phyloP scores from a whole-genome alignment of 768 basidiomycete species.

The Calocera cornea region DNA sequence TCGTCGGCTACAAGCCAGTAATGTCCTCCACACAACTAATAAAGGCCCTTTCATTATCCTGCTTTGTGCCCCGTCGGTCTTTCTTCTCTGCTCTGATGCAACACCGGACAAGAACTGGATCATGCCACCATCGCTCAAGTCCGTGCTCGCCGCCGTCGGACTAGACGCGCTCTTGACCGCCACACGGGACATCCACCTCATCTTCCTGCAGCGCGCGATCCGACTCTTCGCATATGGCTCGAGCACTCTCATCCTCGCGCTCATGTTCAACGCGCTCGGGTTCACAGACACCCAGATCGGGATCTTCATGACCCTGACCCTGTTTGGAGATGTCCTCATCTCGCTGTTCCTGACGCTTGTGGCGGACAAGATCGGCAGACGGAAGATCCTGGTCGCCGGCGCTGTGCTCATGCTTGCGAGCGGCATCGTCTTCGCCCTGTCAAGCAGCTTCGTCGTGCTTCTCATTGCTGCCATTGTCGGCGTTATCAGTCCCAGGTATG shows the following conservation, averaged over 20 bases:
- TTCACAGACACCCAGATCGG: slow-evolving; percentile 20
- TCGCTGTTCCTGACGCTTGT: slow-evolving; percentile 18
- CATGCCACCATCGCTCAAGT: background rate
- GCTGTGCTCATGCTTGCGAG: slow-evolving; percentile 17
- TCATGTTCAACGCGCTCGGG: slow-evolving; percentile 17
- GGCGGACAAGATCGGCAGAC: slow-evolving; percentile 19
- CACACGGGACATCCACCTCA: slow-evolving; percentile 15
- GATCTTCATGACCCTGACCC: slow-evolving; percentile 21
- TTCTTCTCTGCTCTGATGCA: background rate
- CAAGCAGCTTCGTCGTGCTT: slow-evolving; percentile 16
- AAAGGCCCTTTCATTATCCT: background rate
- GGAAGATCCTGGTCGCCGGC: slow-evolving; percentile 17
- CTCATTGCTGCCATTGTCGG: slow-evolving; percentile 18
- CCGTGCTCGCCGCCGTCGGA: slow-evolving; percentile 6
- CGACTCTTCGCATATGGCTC: slow-evolving; percentile 17
- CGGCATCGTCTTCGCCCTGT: slow-evolving; percentile 14
- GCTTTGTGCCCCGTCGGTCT: background rate
- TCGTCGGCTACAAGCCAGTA: background rate
- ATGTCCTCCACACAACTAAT: background rate
- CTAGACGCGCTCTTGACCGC: slow-evolving; percentile 11
- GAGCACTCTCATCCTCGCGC: slow-evolving; percentile 18
- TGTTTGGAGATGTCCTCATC: slow-evolving; percentile 20
- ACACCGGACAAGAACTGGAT: background rate
- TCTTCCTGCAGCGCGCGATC: slow-evolving; percentile 15
- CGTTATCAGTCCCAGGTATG: slow-evolving; percentile 15